Evolutionary conservation across 2,329 filamentous ascomycete species (phyloP).

Genomic region (Didymella glomerata): DNA sequence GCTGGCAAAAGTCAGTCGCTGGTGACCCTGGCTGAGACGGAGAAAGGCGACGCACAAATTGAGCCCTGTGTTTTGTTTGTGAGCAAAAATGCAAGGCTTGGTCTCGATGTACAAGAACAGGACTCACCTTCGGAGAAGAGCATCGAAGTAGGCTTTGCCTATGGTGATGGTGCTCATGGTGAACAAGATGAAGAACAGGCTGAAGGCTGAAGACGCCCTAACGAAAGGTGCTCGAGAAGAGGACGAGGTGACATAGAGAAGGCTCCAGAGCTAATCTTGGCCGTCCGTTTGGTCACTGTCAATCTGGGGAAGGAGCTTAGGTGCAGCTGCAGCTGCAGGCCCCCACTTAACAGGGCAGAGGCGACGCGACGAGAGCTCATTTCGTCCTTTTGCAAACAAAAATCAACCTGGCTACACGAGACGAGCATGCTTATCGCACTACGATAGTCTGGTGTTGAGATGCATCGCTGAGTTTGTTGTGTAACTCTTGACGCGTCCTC

Average conservation of each 20-base stretch:
- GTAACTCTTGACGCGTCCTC: not conserved
- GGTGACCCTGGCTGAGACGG: not conserved
- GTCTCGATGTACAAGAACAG: not conserved
- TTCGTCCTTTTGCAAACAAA: not conserved
- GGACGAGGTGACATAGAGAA: slow-evolving; percentile 6
- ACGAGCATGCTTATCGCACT: not conserved
- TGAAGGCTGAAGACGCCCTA: slow-evolving; percentile 19
- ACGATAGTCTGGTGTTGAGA: not conserved
- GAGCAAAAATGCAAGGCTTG: slow-evolving; percentile 27
- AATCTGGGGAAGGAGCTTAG: slow-evolving; percentile 25
- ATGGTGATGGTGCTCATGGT: slow-evolving; percentile 63
- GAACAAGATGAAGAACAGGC: slow-evolving; percentile 24
- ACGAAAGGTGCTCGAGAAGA: slow-evolving; percentile 17
- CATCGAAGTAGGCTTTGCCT: slow-evolving; percentile 68
- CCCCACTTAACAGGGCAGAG: slow-evolving; percentile 13
- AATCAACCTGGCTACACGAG: not conserved
- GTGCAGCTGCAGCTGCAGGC: slow-evolving; percentile 25
- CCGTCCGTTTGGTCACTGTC: slow-evolving; percentile 10
- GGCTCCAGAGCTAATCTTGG: slow-evolving; percentile 1
- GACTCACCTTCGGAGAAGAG: slow-evolving; percentile 67
- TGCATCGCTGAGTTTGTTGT: not conserved
- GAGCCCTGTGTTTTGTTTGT: slow-evolving; percentile 51
- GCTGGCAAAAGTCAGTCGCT: slow-evolving; percentile 41
- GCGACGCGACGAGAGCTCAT: slow-evolving; percentile 6
- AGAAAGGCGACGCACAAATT: slow-evolving; percentile 57